These are phyloP conservation scores for Beauveria asiatica DNA, from an alignment of 2,329 filamentous ascomycete genomes.

Conservation along the genomic window DNA sequence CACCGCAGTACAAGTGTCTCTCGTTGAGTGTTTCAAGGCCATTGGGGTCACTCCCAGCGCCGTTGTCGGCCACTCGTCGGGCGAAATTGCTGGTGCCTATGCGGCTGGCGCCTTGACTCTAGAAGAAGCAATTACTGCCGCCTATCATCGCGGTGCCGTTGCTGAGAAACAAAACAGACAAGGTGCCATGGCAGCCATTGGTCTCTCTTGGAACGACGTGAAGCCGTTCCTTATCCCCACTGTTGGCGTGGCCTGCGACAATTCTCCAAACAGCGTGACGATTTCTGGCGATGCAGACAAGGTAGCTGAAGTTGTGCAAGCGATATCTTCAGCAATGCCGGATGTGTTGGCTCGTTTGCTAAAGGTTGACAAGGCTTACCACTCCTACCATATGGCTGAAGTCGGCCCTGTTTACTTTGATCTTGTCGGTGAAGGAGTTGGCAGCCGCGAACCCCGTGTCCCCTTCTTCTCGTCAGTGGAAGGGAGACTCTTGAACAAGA, in stretches of 20 bases:
- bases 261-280: constrained; percentile 24
- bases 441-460: background rate
- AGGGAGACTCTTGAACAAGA: background rate
- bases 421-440: background rate
- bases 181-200: constrained; percentile 23
- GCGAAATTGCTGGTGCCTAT: constrained; percentile 31
- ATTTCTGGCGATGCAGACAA: constrained; percentile 22
- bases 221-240: constrained; percentile 2
- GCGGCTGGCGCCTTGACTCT: constrained; percentile 12
- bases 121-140: constrained; percentile 20
- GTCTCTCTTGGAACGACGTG: constrained; percentile 14
- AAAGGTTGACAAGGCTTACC: constrained; percentile 16
- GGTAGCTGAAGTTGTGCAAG: constrained; percentile 17
- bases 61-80: constrained; percentile 28
- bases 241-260: constrained; percentile 24
- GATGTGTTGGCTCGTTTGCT: constrained; percentile 16
- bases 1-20: constrained; percentile 31
- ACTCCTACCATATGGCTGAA: constrained; percentile 23
- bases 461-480: constrained; percentile 5
- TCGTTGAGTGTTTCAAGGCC: constrained; percentile 24
- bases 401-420: constrained; percentile 11
- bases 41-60: constrained; percentile 19
- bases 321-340: constrained; percentile 6
- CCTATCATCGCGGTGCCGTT: constrained; percentile 24
- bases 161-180: constrained; percentile 8